phyloP scores from a whole-genome alignment of 148 eudicot species.

The Rhododendron williamsianum region DNA sequence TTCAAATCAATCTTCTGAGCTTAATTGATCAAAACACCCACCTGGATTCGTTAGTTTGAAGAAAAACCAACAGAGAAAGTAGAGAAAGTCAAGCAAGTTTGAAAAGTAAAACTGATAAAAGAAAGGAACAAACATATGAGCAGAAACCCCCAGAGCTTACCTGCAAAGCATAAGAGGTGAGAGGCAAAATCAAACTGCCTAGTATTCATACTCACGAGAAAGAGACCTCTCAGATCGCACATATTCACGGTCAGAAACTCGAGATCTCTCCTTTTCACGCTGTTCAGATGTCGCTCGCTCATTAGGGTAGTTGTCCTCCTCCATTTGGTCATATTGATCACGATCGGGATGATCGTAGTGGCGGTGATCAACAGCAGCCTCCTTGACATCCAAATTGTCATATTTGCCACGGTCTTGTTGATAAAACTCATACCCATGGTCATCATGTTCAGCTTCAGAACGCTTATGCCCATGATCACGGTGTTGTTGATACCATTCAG shows the following conservation, averaged over 20 bases:
- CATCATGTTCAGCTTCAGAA: slow-evolving; percentile 33
- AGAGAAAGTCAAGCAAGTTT: background rate
- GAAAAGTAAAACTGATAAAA: background rate
- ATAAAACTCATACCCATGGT: slow-evolving; percentile 41
- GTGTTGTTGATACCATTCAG: slow-evolving; percentile 47
- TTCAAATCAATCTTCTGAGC: background rate
- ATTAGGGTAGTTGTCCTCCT: slow-evolving; percentile 43
- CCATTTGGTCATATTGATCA: slow-evolving; percentile 50
- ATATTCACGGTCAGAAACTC: slow-evolving; percentile 22
- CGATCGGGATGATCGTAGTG: slow-evolving; percentile 42
- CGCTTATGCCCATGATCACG: slow-evolving; percentile 46
- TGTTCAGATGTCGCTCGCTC: slow-evolving; percentile 32
- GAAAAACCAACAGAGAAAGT: background rate
- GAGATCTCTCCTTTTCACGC: slow-evolving; percentile 25
- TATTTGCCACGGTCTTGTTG: slow-evolving; percentile 31
- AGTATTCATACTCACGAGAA: slow-evolving; percentile 34
- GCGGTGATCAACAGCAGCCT: slow-evolving; percentile 27
- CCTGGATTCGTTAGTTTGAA: background rate
- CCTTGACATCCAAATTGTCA: slow-evolving; percentile 34
- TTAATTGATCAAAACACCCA: background rate
- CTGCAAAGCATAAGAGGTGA: background rate
- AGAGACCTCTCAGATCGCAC: slow-evolving; percentile 30
- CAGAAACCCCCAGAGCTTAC: background rate
- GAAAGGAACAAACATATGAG: background rate
- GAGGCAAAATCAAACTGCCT: background rate